These are phyloP conservation scores for Trifolium subterraneum DNA, from an alignment of 306 rosid species.

Conservation along the genomic window DNA sequence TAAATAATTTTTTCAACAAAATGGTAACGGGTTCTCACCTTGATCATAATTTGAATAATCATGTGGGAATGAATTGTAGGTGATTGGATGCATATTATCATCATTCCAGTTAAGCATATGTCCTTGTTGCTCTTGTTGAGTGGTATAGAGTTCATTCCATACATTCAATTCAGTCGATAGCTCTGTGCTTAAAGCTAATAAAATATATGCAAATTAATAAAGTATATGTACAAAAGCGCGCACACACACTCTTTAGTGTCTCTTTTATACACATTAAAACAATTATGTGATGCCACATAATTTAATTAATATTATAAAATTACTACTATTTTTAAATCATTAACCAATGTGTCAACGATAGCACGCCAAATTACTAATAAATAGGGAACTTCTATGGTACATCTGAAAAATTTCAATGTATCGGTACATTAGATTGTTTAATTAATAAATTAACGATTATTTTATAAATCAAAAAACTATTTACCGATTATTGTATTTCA, in stretches of 20 bases:
- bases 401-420: too few relatives aligned
- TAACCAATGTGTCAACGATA: not conserved
- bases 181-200: not conserved
- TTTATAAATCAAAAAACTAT: too few relatives aligned
- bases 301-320: too few relatives aligned
- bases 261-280: not conserved
- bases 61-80: not conserved
- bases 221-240: too few relatives aligned
- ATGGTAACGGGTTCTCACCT: constrained; percentile 27
- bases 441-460: too few relatives aligned
- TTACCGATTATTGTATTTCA: too few relatives aligned
- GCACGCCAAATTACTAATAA: not conserved
- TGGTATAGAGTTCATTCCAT: not conserved
- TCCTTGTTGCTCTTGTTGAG: not conserved
- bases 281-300: not conserved
- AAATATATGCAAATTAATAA: not conserved
- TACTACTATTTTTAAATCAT: too few relatives aligned
- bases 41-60: not conserved
- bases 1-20: not conserved
- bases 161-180: not conserved
- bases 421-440: too few relatives aligned
- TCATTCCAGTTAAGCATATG: constrained; percentile 2
- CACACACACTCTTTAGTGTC: too few relatives aligned
- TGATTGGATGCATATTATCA: not conserved
- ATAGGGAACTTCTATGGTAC: too few relatives aligned